A percentile compares a stretch with the other conserved stretches of the same genome.
Conservation (phyloP, 1,139 yeast genomes). For the Kodamaea suecica region DNA sequence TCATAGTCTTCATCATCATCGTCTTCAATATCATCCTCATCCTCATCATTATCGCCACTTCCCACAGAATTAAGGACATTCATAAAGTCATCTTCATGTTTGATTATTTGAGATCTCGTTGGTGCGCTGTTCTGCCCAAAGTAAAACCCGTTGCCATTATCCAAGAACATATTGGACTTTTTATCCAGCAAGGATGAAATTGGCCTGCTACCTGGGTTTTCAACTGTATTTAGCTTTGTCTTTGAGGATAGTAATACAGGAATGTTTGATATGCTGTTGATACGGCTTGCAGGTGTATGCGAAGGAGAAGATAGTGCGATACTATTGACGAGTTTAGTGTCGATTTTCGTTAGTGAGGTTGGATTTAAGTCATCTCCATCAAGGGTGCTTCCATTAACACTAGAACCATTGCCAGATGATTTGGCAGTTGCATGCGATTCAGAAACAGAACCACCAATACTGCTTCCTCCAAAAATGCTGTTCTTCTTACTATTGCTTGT, state of each 20-base stretch:
- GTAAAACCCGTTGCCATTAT: conserved; percentile 10
- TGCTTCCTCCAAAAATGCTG: conserved; percentile 2
- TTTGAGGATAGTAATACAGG: conserved; percentile 6
- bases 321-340: conserved; percentile 12
- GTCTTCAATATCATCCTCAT: conserved; percentile 6
- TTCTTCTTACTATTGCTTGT: conserved; percentile 11
- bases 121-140: conserved; percentile 8
- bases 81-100: conserved; percentile 14
- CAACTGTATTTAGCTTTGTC: conserved; percentile 1
- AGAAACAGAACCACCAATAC: conserved; percentile 4
- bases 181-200: not conserved
- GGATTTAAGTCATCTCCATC: conserved; percentile 29
- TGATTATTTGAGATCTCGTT: conserved; percentile 1
- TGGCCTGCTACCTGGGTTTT: conserved; percentile 1
- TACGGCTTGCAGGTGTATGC: not conserved
- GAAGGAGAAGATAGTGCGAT: conserved; percentile 9
- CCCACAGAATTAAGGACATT: conserved; percentile 12
- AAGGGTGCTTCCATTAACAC: not conserved
- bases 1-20: conserved; percentile 6
- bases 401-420: not conserved
- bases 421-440: conserved; percentile 2
- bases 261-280: conserved; percentile 2
- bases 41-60: conserved; percentile 4
- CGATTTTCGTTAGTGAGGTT: conserved; percentile 17
- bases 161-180: conserved; percentile 6